Base-by-base conservation (phyloP, 805 yeast genomes). In the Candida taoyuanica region DNA sequence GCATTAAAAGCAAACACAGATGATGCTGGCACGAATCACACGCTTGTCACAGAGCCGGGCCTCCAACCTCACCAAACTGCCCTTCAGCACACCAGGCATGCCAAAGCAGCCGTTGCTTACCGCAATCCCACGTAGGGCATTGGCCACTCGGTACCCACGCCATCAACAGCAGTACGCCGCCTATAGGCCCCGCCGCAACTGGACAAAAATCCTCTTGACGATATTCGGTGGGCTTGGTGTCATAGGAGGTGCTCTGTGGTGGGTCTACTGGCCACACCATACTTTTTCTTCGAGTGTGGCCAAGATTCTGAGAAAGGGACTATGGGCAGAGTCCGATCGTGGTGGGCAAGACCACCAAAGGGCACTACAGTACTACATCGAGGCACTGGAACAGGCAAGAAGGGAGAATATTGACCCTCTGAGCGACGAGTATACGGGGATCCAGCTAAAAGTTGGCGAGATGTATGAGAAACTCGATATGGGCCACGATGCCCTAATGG, bases 401-500 rank as follows among this genome's bases (percentile, higher is more conserved):
- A 64, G 69, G 19, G 61, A 76, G 32, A 70, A 68, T 0, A 57
- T 86, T 63, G 73, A 76, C 44, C 72, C 71, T 9, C 50, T 83
- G 23, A 68, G 77, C 40, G 93, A 86, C 53, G 91, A 85, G 53
- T 89, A 85, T 58, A 89, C 97, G 0, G 96, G 97, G 0, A 76
- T 91, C 37, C 95, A 89, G 53, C 67, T 91, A 58, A 86, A 89
- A 53, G 66, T 86, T 25, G 95, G 83, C 9, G 95, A 88, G 53
- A 82, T 87, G 87, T 85, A 77, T 55, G 95, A 86, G 52, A 68
- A 80, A 29, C 59, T 87, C 49, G 71, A 68, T 16, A 70, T 74
- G 76, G 47, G 54, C 23, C 74, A 74, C 12, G 83, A 81, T 36
- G 94, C 95, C 0, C 68, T 74, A 26, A 67, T 70, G 45, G 62